These are phyloP conservation scores for Aurifilum marmelostoma DNA, from an alignment of 2,329 filamentous ascomycete genomes.

Conservation along the genomic window DNA sequence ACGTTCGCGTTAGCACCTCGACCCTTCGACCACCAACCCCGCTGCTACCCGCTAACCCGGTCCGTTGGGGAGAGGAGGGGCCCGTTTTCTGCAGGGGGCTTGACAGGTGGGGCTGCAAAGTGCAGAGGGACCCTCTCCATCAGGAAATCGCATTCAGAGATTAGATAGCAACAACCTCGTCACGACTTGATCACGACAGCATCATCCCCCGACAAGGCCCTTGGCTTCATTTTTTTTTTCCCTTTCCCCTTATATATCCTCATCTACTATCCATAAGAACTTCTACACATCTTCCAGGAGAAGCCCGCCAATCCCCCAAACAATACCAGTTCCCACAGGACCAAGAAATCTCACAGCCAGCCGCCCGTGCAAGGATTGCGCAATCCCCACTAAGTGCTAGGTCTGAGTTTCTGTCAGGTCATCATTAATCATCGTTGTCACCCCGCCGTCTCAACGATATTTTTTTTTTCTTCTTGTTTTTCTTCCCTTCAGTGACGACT, in stretches of 20 bases:
- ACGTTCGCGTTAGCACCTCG: neutral
- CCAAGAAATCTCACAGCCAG: neutral
- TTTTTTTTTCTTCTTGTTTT: neutral
- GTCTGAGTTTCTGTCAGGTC: neutral
- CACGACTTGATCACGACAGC: neutral
- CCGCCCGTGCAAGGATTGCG: slow-evolving; percentile 21
- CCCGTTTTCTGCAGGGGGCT: no score
- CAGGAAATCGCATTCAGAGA: neutral
- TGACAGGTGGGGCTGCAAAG: neutral
- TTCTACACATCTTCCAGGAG: neutral
- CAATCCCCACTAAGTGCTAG: slow-evolving; percentile 24
- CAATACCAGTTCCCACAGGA: neutral
- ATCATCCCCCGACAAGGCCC: slow-evolving; percentile 1
- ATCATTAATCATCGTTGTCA: slow-evolving; percentile 5
- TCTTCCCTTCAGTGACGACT: neutral
- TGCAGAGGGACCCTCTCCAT: neutral
- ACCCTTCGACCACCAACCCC: neutral
- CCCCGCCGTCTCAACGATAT: neutral
- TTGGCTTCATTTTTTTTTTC: neutral
- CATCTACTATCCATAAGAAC: no score
- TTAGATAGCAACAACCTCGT: neutral
- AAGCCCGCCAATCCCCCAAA: neutral
- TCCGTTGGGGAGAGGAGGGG: neutral
- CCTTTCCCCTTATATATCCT: neutral
- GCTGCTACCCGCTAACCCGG: neutral